Evolutionary conservation across 1,139 yeast genomes (phyloP).

Genomic region (Saccharomyces pastorianus): DNA sequence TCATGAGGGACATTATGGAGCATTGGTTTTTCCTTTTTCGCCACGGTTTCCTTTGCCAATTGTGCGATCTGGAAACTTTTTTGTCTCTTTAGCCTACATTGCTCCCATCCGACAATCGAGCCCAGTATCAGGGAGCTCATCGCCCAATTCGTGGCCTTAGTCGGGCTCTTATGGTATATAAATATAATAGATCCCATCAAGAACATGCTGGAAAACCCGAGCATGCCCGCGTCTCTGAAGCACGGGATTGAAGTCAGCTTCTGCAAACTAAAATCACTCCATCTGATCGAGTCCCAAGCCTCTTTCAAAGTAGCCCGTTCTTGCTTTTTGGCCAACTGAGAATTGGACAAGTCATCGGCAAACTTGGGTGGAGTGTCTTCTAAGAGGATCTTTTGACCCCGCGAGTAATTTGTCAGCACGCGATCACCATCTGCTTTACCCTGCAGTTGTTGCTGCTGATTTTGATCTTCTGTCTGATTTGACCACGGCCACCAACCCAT

Average conservation of each 20-base stretch:
- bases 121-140: slow-evolving; percentile 76
- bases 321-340: slow-evolving; percentile 16
- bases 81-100: slow-evolving; percentile 67
- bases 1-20: slow-evolving; percentile 23
- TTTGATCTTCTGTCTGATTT: slow-evolving; percentile 30
- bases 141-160: slow-evolving; percentile 71
- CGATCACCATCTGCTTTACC: slow-evolving; percentile 6
- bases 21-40: slow-evolving; percentile 39
- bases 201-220: slow-evolving; percentile 81
- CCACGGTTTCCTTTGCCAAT: slow-evolving; percentile 45
- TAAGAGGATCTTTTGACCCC: slow-evolving; percentile 31
- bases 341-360: slow-evolving; percentile 25
- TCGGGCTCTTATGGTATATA: slow-evolving; percentile 54
- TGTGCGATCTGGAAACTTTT: slow-evolving; percentile 30
- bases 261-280: slow-evolving; percentile 49
- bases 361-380: slow-evolving; percentile 36
- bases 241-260: slow-evolving; percentile 69
- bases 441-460: slow-evolving; percentile 33
- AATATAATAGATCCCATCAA: slow-evolving; percentile 70
- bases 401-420: slow-evolving; percentile 22
- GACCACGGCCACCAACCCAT: slow-evolving; percentile 11
- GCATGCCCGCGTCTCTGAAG: slow-evolving; percentile 78
- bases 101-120: slow-evolving; percentile 84
- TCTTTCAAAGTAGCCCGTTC: slow-evolving; percentile 28
- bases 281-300: slow-evolving; percentile 30